Evolutionary conservation across 2,329 filamentous ascomycete species (phyloP).

Genomic region (Parafenestella ontariensis): DNA sequence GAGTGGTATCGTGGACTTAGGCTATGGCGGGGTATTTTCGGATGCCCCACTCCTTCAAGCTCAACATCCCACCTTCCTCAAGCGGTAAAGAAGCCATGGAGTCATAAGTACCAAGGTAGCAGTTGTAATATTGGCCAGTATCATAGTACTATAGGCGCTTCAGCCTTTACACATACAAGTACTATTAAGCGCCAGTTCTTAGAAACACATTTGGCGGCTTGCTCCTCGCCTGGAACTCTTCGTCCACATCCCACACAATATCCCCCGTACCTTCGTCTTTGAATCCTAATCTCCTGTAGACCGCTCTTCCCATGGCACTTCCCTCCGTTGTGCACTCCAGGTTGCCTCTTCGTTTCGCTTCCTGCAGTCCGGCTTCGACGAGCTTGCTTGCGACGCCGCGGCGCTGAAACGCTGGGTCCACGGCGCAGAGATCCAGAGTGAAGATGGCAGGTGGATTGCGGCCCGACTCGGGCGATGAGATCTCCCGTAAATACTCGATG

Average conservation of each 20-base stretch:
- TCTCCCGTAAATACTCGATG: conserved; percentile 37
- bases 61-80: conserved; percentile 43
- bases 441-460: conserved; percentile 55
- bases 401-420: conserved; percentile 62
- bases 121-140: no score
- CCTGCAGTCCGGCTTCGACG: conserved; percentile 42
- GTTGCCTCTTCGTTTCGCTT: conserved; percentile 42
- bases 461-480: conserved; percentile 21
- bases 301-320: conserved; percentile 43
- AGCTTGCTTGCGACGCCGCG: conserved; percentile 46
- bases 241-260: conserved; percentile 41
- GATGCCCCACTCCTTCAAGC: conserved; percentile 31
- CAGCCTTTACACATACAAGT: no score
- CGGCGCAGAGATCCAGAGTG: conserved; percentile 54
- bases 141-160: no score
- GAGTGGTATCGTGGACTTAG: conserved; percentile 14
- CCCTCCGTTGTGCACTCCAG: conserved; percentile 48
- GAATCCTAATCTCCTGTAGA: conserved; percentile 44
- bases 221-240: conserved; percentile 39
- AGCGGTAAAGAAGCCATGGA: conserved; percentile 25
- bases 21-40: conserved; percentile 29
- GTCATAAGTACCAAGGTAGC: not conserved
- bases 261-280: conserved; percentile 39
- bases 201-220: conserved; percentile 47
- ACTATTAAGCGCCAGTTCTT: conserved; percentile 33